phyloP scores from a whole-genome alignment of 108 stramenopile species.

The Pelagomonas calceolata region DNA sequence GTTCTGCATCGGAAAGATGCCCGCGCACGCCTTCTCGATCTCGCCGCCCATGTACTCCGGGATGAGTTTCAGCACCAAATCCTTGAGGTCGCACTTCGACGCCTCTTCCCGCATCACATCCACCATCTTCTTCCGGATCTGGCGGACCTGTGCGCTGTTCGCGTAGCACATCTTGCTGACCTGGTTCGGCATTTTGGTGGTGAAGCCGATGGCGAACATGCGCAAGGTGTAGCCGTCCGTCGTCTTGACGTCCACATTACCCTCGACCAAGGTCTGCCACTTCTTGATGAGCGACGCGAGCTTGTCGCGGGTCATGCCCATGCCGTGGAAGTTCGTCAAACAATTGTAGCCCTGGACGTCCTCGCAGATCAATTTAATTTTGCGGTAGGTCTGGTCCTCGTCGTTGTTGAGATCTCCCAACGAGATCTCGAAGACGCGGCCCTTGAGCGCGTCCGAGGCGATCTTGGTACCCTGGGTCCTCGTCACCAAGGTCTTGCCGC shows the following conservation, averaged over 20 bases:
- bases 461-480: conserved; percentile 95
- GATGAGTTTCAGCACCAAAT: conserved; percentile 92
- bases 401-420: conserved; percentile 94
- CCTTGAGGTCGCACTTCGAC: conserved; percentile 93
- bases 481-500: conserved; percentile 96
- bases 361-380: conserved; percentile 94
- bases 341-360: conserved; percentile 98
- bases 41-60: conserved; percentile 81
- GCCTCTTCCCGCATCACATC: conserved; percentile 83
- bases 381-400: conserved; percentile 86
- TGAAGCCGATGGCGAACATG: conserved; percentile 98
- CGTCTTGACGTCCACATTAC: conserved; percentile 90
- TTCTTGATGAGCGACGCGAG: conserved; percentile 97
- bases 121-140: conserved; percentile 97
- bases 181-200: conserved; percentile 86
- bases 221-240: conserved; percentile 96
- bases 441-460: conserved; percentile 92
- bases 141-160: conserved; percentile 82
- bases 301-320: conserved; percentile 99
- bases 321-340: conserved; percentile 97
- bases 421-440: conserved; percentile 92
- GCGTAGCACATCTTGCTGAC: conserved; percentile 95
- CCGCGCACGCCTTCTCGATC: conserved; percentile 70
- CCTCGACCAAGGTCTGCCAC: conserved; percentile 98
- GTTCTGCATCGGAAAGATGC: conserved; percentile 95